Evolutionary conservation across 352 stramenopile genomes (phyloP).

Genomic region (Blastocystis sp.): DNA sequence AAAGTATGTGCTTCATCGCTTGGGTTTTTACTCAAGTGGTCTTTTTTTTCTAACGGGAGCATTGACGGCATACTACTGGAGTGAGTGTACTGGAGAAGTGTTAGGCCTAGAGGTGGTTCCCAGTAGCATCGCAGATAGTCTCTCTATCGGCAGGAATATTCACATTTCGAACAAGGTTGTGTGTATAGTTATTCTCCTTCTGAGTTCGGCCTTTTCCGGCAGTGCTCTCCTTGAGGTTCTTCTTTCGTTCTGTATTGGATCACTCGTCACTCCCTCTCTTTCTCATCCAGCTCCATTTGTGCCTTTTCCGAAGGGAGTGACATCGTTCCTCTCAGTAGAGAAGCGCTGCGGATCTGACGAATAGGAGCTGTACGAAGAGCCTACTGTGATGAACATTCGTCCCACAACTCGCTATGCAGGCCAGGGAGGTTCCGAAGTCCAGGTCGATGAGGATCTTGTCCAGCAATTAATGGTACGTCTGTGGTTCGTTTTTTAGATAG

Average conservation of each 20-base stretch:
- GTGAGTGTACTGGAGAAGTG: neutral
- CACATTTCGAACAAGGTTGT: conserved; percentile 2
- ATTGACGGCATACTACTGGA: neutral
- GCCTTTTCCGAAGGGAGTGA: neutral
- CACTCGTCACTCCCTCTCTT: neutral
- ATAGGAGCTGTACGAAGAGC: neutral
- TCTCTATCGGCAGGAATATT: neutral
- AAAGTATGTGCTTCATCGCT: neutral
- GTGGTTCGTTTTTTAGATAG: neutral
- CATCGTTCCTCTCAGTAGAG: neutral
- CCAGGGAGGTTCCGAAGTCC: neutral
- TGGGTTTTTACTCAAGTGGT: neutral
- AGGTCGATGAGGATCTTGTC: neutral
- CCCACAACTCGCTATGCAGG: neutral
- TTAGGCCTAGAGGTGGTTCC: neutral
- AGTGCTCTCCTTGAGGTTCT: neutral
- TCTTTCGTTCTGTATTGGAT: neutral
- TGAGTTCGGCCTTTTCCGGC: neutral
- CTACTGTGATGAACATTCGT: neutral
- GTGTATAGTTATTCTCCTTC: neutral
- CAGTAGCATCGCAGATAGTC: neutral
- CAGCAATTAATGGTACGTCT: conserved; percentile 13
- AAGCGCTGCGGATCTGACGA: neutral
- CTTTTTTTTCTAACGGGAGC: neutral
- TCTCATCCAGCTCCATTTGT: neutral